Percentiles rank a stretch among this genome's conserved stretches.
These are phyloP conservation scores for Phytophthora sojae DNA, from an alignment of 352 stramenopile genomes.

Conservation along the genomic window DNA sequence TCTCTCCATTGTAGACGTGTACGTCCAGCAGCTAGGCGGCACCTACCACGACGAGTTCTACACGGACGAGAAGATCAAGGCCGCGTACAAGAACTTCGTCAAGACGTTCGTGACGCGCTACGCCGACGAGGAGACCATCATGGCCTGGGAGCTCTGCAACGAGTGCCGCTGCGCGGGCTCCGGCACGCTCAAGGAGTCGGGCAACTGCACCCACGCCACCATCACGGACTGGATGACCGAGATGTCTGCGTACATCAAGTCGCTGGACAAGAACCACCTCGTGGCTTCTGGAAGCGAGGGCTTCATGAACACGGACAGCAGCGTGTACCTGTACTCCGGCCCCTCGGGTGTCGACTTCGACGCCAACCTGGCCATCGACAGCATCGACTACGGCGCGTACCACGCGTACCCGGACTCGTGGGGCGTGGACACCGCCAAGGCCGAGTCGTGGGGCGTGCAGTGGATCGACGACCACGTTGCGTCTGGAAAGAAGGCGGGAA, in stretches of 20 bases:
- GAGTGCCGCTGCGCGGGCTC: conserved; percentile 40
- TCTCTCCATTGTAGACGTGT: conserved; percentile 15
- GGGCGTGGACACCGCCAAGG: conserved; percentile 31
- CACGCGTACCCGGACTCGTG: conserved; percentile 47
- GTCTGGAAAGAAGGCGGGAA: conserved; percentile 29
- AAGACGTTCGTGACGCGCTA: conserved; percentile 31
- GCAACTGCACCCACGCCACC: conserved; percentile 31
- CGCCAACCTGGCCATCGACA: conserved; percentile 34
- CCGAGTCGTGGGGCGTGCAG: conserved; percentile 38
- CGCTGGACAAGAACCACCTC: conserved; percentile 43
- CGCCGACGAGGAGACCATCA: conserved; percentile 30
- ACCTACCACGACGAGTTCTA: conserved; percentile 42
- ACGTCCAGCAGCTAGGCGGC: conserved; percentile 34
- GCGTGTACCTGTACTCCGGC: conserved; percentile 45
- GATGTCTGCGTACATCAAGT: conserved; percentile 50
- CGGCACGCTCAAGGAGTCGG: conserved; percentile 30
- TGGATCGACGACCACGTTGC: conserved; percentile 45
- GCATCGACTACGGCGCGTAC: conserved; percentile 45
- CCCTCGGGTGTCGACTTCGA: conserved; percentile 46
- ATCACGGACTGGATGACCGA: conserved; percentile 42
- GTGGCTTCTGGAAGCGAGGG: conserved; percentile 40
- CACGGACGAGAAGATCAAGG: conserved; percentile 33
- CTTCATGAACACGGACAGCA: conserved; percentile 50
- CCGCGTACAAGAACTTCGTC: conserved; percentile 37
- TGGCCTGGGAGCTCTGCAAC: conserved; percentile 37